Evolutionary conservation across 495 filamentous ascomycete species (phyloP).

Genomic region (Xylaria castorea): DNA sequence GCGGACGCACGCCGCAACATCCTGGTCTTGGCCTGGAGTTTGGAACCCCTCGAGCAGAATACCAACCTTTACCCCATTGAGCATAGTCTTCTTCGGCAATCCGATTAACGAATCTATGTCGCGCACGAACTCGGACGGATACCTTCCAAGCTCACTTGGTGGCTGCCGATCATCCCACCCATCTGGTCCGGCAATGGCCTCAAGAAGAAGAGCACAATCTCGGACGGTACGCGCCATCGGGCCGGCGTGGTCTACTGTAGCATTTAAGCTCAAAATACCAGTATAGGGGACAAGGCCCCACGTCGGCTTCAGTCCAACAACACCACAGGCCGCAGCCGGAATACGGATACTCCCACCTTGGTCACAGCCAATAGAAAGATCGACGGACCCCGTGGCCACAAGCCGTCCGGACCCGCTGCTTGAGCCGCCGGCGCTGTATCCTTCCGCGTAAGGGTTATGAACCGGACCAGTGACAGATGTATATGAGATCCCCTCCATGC

Average conservation of each 20-base stretch:
- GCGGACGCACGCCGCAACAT: conserved; percentile 50
- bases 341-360: conserved; percentile 68
- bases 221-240: conserved; percentile 57
- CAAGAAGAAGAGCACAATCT: conserved; percentile 58
- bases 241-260: conserved; percentile 55
- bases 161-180: conserved; percentile 62
- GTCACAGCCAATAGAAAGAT: conserved; percentile 65
- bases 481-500: conserved; percentile 48
- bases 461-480: conserved; percentile 59
- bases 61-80: conserved; percentile 60
- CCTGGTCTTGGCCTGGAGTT: conserved; percentile 49
- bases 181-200: conserved; percentile 62
- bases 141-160: conserved; percentile 52
- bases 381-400: conserved; percentile 57
- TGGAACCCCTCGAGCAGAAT: conserved; percentile 59
- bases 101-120: conserved; percentile 36
- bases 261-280: conserved; percentile 53
- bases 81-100: conserved; percentile 34
- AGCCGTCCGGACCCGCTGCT: conserved; percentile 63
- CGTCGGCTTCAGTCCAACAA: conserved; percentile 57
- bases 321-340: conserved; percentile 57
- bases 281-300: conserved; percentile 59
- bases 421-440: conserved; percentile 63
- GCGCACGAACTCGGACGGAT: conserved; percentile 38
- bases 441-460: conserved; percentile 57